Percentiles rank a stretch among this genome's conserved stretches.
These are phyloP conservation scores for Cryptosporidium xiaoi DNA, from an alignment of 169 alveolate species.

Conservation along the genomic window DNA sequence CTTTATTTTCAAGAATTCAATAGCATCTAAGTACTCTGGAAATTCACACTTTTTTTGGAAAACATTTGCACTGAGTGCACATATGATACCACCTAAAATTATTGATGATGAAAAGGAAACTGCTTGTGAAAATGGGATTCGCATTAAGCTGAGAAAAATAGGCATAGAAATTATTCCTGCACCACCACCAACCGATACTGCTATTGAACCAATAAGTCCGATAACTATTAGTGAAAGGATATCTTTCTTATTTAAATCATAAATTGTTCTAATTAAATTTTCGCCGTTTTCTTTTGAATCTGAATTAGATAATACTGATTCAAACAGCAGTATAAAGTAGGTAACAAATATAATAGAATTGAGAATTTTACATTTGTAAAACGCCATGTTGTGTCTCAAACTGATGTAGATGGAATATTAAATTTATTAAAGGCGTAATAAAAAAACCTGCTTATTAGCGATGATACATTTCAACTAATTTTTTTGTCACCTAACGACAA, in stretches of 20 bases:
- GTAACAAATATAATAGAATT: no score
- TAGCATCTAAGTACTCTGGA: conserved; percentile 48
- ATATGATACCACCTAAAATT: conserved; percentile 54
- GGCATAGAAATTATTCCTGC: conserved; percentile 73
- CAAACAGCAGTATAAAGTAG: no score
- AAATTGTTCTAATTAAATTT: conserved; percentile 10
- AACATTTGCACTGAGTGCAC: conserved; percentile 14
- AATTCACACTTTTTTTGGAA: conserved; percentile 9
- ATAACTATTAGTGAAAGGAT: conserved; percentile 32
- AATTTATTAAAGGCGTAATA: no score
- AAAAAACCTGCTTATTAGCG: no score
- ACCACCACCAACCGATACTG: conserved; percentile 73
- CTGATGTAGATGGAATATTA: no score
- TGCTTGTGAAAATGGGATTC: conserved; percentile 65
- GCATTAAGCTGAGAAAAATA: conserved; percentile 28
- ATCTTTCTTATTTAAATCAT: conserved; percentile 25
- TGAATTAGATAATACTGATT: no score
- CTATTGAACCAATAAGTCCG: conserved; percentile 66
- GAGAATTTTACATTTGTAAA: no score
- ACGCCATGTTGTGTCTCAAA: no score
- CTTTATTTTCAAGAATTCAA: not conserved
- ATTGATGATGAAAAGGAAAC: conserved; percentile 38
- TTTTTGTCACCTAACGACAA: no score
- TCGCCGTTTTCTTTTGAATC: not conserved
- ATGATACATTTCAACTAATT: no score